These are phyloP conservation scores for Tetrapisispora arboricola DNA, from an alignment of 805 yeast genomes.

Conservation along the genomic window DNA sequence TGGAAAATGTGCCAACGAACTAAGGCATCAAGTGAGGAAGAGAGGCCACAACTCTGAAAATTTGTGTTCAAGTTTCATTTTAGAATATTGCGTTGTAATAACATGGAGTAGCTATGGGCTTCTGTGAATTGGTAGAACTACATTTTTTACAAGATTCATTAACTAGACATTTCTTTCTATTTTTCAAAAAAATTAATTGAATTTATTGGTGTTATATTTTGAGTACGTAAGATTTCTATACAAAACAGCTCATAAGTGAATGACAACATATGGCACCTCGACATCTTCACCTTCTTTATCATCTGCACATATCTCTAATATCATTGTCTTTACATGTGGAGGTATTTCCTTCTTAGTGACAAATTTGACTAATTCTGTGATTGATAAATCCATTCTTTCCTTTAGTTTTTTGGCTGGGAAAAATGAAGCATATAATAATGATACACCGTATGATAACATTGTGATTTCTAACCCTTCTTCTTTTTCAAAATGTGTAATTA, in stretches of 20 bases:
- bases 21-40: no score
- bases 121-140: no score
- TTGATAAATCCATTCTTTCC: slow-evolving; percentile 57
- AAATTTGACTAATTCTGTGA: slow-evolving; percentile 70
- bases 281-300: slow-evolving; percentile 91
- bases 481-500: slow-evolving; percentile 64
- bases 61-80: no score
- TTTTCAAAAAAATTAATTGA: background rate
- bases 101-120: no score
- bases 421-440: slow-evolving; percentile 84
- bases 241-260: slow-evolving; percentile 34
- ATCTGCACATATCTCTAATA: slow-evolving; percentile 86
- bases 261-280: slow-evolving; percentile 80
- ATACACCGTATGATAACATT: slow-evolving; percentile 87
- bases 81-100: no score
- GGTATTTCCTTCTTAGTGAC: slow-evolving; percentile 80
- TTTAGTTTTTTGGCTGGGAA: slow-evolving; percentile 84
- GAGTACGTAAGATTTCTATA: background rate
- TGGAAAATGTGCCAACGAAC: no score
- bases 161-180: no score
- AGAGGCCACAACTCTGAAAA: no score
- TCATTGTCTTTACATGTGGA: slow-evolving; percentile 60
- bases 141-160: no score
- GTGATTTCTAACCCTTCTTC: slow-evolving; percentile 80
- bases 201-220: background rate